Evolutionary conservation across 352 stramenopile genomes (phyloP).

Genomic region (Pilasporangium apinafurcum): DNA sequence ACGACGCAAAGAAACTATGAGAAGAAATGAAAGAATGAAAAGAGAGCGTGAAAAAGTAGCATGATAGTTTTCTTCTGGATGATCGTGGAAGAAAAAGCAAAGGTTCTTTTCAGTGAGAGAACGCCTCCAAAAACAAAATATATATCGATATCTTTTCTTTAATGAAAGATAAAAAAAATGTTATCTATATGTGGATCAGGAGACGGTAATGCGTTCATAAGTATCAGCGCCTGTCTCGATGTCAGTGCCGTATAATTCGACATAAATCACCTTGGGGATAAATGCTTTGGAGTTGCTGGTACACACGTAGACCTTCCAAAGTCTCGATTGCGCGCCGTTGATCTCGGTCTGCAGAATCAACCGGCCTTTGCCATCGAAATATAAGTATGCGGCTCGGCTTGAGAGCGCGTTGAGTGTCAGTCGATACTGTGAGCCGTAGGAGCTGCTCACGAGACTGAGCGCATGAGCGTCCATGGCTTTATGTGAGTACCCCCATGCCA

Average conservation of each 20-base stretch:
- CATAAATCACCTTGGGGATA: conserved; percentile 71
- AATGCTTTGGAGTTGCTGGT: conserved; percentile 47
- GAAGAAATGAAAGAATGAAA: background rate
- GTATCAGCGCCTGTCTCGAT: conserved; percentile 41
- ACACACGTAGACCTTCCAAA: conserved; percentile 75
- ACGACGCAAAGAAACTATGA: conserved; percentile 60
- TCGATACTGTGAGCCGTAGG: conserved; percentile 36
- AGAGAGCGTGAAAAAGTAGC: no score
- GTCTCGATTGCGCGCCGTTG: conserved; percentile 25
- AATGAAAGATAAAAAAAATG: no score
- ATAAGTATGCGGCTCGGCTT: conserved; percentile 40
- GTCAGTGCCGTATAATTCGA: conserved; percentile 59
- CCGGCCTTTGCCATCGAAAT: conserved; percentile 43
- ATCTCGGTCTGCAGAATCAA: conserved; percentile 59
- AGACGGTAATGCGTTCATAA: conserved; percentile 57
- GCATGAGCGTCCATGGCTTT: conserved; percentile 21
- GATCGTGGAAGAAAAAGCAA: no score
- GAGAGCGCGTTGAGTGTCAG: conserved; percentile 68
- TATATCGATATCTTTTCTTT: no score
- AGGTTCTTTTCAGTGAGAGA: no score
- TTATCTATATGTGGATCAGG: no score
- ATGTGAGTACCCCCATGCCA: conserved; percentile 70
- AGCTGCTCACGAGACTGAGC: background rate
- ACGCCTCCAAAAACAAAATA: no score
- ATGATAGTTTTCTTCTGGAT: no score